Percentiles rank a stretch among this genome's conserved stretches.
Evolutionary conservation across 139 green algal genomes (phyloP).

Genomic region (Coelastrella sp.): DNA sequence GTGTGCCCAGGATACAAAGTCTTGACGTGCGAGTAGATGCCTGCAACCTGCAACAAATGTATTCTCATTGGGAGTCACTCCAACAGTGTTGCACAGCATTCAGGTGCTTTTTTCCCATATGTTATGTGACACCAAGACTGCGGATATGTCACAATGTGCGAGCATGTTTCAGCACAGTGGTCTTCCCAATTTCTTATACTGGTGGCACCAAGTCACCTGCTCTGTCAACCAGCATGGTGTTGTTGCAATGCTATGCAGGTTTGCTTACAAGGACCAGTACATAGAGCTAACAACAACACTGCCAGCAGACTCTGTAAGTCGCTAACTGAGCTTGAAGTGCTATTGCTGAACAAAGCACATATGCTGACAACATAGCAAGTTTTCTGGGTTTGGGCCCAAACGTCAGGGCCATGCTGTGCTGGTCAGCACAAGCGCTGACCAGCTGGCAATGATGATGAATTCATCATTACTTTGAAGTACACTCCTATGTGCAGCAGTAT

Average conservation of each 20-base stretch:
- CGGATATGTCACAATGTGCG: too few species aligned
- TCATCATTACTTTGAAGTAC: too few species aligned
- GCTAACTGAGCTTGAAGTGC: neutral
- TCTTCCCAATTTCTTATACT: neutral
- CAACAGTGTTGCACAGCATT: too few species aligned
- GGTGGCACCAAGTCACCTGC: neutral
- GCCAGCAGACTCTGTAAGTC: neutral
- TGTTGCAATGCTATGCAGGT: conserved; percentile 4
- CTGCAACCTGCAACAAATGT: neutral
- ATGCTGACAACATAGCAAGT: neutral
- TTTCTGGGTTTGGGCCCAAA: too few species aligned
- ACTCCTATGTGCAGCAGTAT: too few species aligned
- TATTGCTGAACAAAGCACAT: neutral
- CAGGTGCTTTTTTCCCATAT: too few species aligned
- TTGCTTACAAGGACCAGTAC: conserved; percentile 72
- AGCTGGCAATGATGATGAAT: too few species aligned
- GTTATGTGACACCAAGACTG: too few species aligned
- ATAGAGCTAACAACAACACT: conserved; percentile 62
- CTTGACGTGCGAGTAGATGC: neutral
- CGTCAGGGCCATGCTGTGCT: too few species aligned
- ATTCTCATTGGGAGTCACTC: neutral
- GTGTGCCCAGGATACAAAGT: neutral
- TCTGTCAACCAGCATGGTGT: too few species aligned
- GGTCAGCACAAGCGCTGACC: too few species aligned
- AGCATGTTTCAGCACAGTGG: neutral